Base-by-base conservation (phyloP, 192 early-diverging fungal genomes). In the Geosiphon pyriformis region DNA sequence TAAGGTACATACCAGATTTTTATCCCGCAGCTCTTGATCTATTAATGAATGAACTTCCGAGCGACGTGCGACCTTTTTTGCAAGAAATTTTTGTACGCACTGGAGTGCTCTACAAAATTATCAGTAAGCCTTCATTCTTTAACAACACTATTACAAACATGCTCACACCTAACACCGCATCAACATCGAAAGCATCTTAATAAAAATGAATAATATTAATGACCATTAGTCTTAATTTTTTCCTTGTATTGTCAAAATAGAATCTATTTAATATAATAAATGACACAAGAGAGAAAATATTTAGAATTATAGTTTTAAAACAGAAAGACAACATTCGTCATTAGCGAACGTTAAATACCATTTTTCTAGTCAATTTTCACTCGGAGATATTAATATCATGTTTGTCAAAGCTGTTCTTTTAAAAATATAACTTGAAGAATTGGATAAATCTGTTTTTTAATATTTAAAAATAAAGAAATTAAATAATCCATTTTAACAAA, bases 21-120 rank as follows among this genome's bases (percentile, higher is more conserved):
- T 91, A 91, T 71, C 57, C 75, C n/a, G 76, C 78, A 55, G 74
- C 80, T n/a, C 75, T 89, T 32, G 82, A 85, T 46, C 72, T 89
- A 50, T 67, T 91, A 49, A 58, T 82, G n/a, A 85, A 88, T 46
- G 85, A 89, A 27, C 73, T 69, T 62, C 59, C 82, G 12, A 68
- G 79, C 26, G 76, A 84, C 29, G 86, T 91, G 11, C 79, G 89
- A 26, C 27, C 70, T 12, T 67, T 71, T 27, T 66, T 85, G 59
- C 77, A 77, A 62, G 66, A 72, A 8, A 56, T 85, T 34, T 65
- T 84, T 23, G 54, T 81, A 22, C 79, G 81, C 10, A 65, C 76
- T 53, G 82, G 81, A 32, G 70, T 63, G 58, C 30, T 73, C 0
- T 81, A 78, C 60, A 70, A 75, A 32, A 74, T 78, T 8, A 66